phyloP scores from a whole-genome alignment of 345 rosid species.

The Linum usitatissimum region DNA sequence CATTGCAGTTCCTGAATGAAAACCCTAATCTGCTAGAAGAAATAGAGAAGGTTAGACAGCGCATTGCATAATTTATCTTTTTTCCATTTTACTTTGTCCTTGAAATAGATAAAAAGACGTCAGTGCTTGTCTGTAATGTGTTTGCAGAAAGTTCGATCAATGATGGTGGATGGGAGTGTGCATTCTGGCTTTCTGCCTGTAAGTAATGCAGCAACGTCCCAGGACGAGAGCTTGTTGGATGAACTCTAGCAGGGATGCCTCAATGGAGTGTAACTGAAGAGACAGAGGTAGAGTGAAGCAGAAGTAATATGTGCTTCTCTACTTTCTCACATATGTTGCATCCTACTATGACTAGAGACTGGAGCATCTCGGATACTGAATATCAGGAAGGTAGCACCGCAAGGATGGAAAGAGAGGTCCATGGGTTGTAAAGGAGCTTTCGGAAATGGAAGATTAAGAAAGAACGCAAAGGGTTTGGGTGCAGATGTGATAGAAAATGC shows the following conservation, averaged over 20 bases:
- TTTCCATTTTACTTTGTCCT: too few species aligned
- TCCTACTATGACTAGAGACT: too few species aligned
- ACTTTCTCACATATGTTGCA: too few species aligned
- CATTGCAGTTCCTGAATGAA: constrained; percentile 73
- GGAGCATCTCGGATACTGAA: too few species aligned
- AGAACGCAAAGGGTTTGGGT: too few species aligned
- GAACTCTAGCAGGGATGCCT: constrained; percentile 25
- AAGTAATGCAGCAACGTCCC: constrained; percentile 24
- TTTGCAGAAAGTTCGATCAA: constrained; percentile 49
- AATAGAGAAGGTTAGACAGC: constrained; percentile 58
- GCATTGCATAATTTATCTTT: too few species aligned
- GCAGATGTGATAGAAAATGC: too few species aligned
- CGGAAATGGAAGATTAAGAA: too few species aligned
- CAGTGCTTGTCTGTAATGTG: background rate
- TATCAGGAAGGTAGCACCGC: too few species aligned
- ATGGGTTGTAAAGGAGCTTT: too few species aligned
- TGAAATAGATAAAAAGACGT: background rate
- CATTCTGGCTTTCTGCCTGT: constrained; percentile 25
- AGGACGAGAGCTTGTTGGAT: constrained; percentile 36
- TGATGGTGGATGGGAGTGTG: constrained; percentile 48
- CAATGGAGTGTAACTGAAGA: background rate
- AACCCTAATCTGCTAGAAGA: constrained; percentile 50
- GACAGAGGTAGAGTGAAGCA: background rate
- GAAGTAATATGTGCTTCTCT: background rate
- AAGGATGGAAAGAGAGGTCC: too few species aligned